Evolutionary conservation across 1,139 yeast genomes (phyloP), one percentile per base, ranked within the genome.

Genomic region (Yamadazyma friedrichii): DNA sequence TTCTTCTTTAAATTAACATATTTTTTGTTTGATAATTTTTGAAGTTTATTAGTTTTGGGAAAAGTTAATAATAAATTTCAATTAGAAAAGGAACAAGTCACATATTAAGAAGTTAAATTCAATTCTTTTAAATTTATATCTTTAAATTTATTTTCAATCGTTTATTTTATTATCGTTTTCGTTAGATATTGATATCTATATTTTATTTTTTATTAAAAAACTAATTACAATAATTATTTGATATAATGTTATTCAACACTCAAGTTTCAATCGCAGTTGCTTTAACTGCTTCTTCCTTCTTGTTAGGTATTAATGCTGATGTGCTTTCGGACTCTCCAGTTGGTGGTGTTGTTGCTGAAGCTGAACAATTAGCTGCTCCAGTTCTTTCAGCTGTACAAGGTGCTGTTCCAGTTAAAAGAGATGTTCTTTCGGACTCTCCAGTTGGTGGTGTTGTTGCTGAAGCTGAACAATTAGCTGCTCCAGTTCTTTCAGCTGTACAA

Each of bases 221-320:
- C 5, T 20, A 20, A 20, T 20, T 20, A 20, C 8, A 20, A 20
- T 20, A 20, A 20, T n/a, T n/a, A n/a, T 20, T 20, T 20, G 24
- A 5, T 15, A 38, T 28, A 40, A 54, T 52, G 57, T 41, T 52
- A 25, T 52, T 53, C 33, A 40, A 52, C 17, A 50, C 40, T 36
- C 38, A 50, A 33, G 43, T 49, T 31, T 44, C 54, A 16, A 34
- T 53, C 28, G 28, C 54, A 22, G 40, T 53, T 31, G 56, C 57
- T 31, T 42, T 53, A 34, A 40, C 55, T 34, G 44, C 55, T 35
- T 39, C 54, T 11, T 41, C 41, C 29, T 51, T 53, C 30, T 49
- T 52, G 32, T 35, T 38, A 28, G 49, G 46, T 31, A 49, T 41
- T 16, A 39, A 33, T 25, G 58, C 55, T 35, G 35, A 38, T 47